These are phyloP conservation scores for Daldinia vernicosa DNA, from an alignment of 495 filamentous ascomycete genomes.

Conservation along the genomic window DNA sequence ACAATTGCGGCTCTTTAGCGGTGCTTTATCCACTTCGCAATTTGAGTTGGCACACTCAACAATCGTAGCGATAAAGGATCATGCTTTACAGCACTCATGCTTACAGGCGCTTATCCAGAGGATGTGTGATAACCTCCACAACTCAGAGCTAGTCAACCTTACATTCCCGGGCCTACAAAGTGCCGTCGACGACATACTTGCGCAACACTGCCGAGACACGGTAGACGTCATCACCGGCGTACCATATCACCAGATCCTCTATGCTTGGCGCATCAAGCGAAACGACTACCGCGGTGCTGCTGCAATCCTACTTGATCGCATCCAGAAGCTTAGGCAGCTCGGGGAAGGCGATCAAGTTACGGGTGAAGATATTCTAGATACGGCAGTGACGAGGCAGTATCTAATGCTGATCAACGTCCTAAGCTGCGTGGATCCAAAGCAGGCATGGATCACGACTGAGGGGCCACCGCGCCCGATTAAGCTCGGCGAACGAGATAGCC, in stretches of 20 bases:
- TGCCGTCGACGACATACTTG: slow-evolving; percentile 79
- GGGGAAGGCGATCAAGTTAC: slow-evolving; percentile 58
- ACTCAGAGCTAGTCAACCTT: slow-evolving; percentile 73
- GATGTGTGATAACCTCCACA: slow-evolving; percentile 73
- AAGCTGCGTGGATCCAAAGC: slow-evolving; percentile 79
- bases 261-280: slow-evolving; percentile 84
- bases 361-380: slow-evolving; percentile 62
- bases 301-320: slow-evolving; percentile 72
- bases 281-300: slow-evolving; percentile 90
- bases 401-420: slow-evolving; percentile 88
- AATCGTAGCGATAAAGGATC: slow-evolving; percentile 73
- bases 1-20: slow-evolving; percentile 82
- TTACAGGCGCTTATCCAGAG: slow-evolving; percentile 72
- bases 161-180: slow-evolving; percentile 79
- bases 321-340: slow-evolving; percentile 58
- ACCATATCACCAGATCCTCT: slow-evolving; percentile 83
- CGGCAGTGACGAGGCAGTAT: slow-evolving; percentile 73
- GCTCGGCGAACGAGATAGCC: slow-evolving; percentile 25
- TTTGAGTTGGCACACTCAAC: slow-evolving; percentile 86
- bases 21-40: slow-evolving; percentile 75
- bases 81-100: slow-evolving; percentile 69
- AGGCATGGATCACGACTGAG: slow-evolving; percentile 74
- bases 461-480: slow-evolving; percentile 38
- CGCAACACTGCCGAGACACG: slow-evolving; percentile 66
- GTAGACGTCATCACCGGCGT: slow-evolving; percentile 65